A percentile compares a stretch with the other conserved stretches of the same genome.
These are phyloP conservation scores for Leucosporidium yakuticum DNA, from an alignment of 768 basidiomycete genomes.

Conservation along the genomic window DNA sequence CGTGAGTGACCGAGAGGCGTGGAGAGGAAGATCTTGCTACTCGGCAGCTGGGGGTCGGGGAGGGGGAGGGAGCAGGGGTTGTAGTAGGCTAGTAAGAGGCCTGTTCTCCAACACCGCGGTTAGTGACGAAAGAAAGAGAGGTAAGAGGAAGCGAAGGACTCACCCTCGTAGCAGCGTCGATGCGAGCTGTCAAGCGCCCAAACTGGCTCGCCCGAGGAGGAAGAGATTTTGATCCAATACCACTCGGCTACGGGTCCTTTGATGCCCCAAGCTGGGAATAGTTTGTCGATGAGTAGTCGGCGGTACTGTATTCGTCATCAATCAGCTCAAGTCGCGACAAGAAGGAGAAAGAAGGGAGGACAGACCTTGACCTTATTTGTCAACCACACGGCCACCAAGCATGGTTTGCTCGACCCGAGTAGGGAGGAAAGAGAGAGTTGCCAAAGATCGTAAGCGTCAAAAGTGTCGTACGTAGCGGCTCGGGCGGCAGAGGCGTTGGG, in stretches of 20 bases:
- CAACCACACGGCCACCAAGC: slow-evolving; percentile 21
- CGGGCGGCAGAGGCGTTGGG: slow-evolving; percentile 24
- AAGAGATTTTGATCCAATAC: slow-evolving; percentile 32
- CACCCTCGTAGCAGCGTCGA: slow-evolving; percentile 28
- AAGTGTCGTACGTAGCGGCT: slow-evolving; percentile 24
- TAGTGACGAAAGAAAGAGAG: neutral
- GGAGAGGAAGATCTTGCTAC: slow-evolving; percentile 21
- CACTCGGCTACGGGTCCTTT: slow-evolving; percentile 6
- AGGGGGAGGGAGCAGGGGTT: neutral
- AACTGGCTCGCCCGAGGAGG: slow-evolving; percentile 20
- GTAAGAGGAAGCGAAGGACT: neutral
- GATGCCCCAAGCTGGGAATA: slow-evolving; percentile 23
- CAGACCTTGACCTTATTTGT: slow-evolving; percentile 31
- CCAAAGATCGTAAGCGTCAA: slow-evolving; percentile 32
- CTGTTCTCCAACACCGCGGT: neutral
- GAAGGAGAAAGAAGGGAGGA: no score
- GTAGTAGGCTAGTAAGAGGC: slow-evolving; percentile 23
- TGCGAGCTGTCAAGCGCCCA: slow-evolving; percentile 13
- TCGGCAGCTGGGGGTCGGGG: slow-evolving; percentile 1
- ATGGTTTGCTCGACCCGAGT: slow-evolving; percentile 7
- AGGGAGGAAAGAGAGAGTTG: slow-evolving; percentile 14
- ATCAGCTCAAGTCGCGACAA: neutral
- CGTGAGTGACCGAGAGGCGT: slow-evolving; percentile 29
- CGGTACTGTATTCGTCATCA: slow-evolving; percentile 15
- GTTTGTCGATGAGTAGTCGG: slow-evolving; percentile 21